Conservation (phyloP, 192 early-diverging fungal species). For the Podila epicladia region DNA sequence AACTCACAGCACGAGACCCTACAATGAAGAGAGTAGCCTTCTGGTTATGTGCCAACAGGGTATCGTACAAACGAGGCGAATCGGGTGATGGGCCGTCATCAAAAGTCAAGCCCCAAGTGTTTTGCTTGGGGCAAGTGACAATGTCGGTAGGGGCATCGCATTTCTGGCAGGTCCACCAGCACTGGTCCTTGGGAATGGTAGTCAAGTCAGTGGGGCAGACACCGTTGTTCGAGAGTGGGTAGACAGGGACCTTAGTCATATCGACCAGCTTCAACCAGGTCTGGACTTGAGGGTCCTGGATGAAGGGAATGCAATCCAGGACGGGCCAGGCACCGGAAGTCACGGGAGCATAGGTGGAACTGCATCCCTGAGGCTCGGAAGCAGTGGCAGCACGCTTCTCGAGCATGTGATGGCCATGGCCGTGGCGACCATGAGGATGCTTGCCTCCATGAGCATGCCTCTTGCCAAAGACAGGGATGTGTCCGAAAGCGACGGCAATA, state of each 20-base stretch:
- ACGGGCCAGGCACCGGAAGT: conserved; percentile 32
- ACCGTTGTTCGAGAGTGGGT: conserved; percentile 28
- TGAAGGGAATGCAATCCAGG: conserved; percentile 41
- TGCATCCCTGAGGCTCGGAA: conserved; percentile 3
- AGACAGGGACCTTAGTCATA: conserved; percentile 40
- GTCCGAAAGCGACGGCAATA: conserved; percentile 14
- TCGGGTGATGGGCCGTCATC: conserved; percentile 66
- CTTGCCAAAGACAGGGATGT: neutral
- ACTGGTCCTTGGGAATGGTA: conserved; percentile 46
- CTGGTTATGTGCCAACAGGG: conserved; percentile 50
- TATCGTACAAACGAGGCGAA: conserved; percentile 54
- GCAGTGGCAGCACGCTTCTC: conserved; percentile 37
- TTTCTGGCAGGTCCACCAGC: conserved; percentile 66
- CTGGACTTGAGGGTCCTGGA: conserved; percentile 36
- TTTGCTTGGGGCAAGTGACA: conserved; percentile 58
- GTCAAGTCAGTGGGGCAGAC: conserved; percentile 31
- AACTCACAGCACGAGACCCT: conserved; percentile 56
- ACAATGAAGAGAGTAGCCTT: conserved; percentile 66
- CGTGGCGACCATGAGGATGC: no score
- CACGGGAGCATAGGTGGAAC: conserved; percentile 13
- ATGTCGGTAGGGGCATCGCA: conserved; percentile 53
- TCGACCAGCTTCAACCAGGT: conserved; percentile 47
- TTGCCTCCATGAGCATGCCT: neutral
- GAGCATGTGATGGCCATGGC: neutral
- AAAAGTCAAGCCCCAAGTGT: conserved; percentile 64